phyloP scores from a whole-genome alignment of 345 rosid species.

The Turnera subulata region DNA sequence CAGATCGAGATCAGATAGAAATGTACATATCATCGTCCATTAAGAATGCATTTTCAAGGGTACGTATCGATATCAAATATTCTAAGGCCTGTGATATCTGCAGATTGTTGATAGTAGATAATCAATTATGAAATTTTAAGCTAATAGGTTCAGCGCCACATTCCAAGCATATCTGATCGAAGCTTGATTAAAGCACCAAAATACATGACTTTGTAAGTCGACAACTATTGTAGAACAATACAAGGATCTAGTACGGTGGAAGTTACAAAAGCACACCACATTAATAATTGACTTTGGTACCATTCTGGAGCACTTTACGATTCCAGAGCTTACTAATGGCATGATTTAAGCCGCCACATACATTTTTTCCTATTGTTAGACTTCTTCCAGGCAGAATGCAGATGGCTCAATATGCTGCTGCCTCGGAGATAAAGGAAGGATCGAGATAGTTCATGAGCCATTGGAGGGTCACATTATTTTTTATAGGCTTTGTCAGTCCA shows the following conservation, averaged over 20 bases:
- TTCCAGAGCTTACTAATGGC: no score
- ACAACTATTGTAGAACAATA: neutral
- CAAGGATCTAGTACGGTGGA: neutral
- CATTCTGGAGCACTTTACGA: neutral
- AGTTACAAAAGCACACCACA: neutral
- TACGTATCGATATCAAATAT: conserved; percentile 27
- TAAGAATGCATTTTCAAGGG: conserved; percentile 76
- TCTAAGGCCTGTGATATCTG: neutral
- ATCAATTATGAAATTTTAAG: neutral
- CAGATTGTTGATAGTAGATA: neutral
- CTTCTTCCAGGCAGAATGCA: neutral
- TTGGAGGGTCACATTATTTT: neutral
- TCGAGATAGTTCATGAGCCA: no score
- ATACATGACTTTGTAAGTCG: neutral
- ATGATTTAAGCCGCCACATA: no score
- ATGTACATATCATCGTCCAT: conserved; percentile 71
- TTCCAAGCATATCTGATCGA: neutral
- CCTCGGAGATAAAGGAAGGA: neutral
- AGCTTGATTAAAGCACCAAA: no score
- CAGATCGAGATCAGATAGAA: conserved; percentile 86
- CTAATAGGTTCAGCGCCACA: neutral
- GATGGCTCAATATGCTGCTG: neutral
- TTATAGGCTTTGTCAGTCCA: neutral
- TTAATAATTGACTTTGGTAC: neutral
- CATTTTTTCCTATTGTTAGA: neutral